Percentiles rank a stretch among this genome's conserved stretches.
Conservation (phyloP, 2,329 filamentous ascomycete genomes). For the Phaeosphaeria sp. region DNA sequence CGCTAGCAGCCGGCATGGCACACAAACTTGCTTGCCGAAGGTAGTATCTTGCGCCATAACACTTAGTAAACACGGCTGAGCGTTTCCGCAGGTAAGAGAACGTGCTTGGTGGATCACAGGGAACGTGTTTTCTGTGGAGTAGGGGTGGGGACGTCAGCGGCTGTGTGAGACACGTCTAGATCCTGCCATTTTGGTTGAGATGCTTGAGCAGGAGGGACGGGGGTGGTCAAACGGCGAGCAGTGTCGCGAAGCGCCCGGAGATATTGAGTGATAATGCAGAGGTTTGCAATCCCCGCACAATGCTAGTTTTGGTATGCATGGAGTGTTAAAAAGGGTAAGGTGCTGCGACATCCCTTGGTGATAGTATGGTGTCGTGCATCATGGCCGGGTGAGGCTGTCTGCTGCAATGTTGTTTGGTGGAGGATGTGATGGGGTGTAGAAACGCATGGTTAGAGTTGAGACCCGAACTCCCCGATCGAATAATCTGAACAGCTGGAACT, state of each 20-base stretch:
- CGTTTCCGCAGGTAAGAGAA: neutral
- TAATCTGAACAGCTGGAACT: slow-evolving; percentile 13
- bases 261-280: slow-evolving; percentile 15
- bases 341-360: neutral
- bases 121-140: slow-evolving; percentile 1
- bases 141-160: slow-evolving; percentile 19
- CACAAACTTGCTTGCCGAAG: neutral
- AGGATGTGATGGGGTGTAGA: neutral
- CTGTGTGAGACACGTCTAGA: slow-evolving; percentile 22
- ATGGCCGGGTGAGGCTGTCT: neutral
- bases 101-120: neutral
- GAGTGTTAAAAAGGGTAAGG: neutral
- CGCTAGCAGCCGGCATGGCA: neutral
- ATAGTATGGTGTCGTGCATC: neutral
- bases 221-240: slow-evolving; percentile 23
- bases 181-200: slow-evolving; percentile 10
- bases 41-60: neutral
- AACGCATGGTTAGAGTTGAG: slow-evolving; percentile 3
- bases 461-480: slow-evolving; percentile 24
- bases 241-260: slow-evolving; percentile 29
- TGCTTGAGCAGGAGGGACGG: slow-evolving; percentile 1
- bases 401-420: neutral
- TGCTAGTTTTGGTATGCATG: slow-evolving; percentile 3
- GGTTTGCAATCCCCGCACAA: slow-evolving; percentile 8
- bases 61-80: slow-evolving; percentile 5